Conservation (phyloP, 2,329 filamentous ascomycete genomes). For the Cercospora berteroae region DNA sequence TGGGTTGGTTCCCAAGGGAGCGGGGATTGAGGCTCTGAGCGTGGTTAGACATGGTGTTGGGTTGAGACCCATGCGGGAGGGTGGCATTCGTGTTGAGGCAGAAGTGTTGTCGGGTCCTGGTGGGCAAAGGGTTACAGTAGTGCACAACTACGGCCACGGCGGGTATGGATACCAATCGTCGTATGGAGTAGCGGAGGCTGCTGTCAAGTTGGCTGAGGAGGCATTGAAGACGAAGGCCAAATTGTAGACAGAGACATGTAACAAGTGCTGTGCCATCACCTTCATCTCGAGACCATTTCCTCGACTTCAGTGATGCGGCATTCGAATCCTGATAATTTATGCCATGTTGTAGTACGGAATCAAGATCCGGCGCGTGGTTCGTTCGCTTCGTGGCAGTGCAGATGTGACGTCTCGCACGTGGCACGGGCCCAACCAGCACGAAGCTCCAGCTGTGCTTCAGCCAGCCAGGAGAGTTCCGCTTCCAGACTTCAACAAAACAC, state of each 20-base stretch:
- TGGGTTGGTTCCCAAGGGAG: constrained; percentile 57
- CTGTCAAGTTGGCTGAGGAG: constrained; percentile 42
- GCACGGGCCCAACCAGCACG: not conserved
- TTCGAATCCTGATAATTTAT: not conserved
- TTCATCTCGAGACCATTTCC: not conserved
- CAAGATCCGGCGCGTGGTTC: not conserved
- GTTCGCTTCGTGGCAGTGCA: not conserved
- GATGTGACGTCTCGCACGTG: not conserved
- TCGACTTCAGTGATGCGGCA: not conserved
- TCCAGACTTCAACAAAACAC: constrained; percentile 12
- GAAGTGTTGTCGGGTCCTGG: constrained; percentile 58
- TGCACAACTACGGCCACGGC: constrained; percentile 78
- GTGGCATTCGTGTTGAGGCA: constrained; percentile 72
- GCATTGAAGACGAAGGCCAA: constrained; percentile 30
- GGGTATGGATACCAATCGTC: constrained; percentile 68
- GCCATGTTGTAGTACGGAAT: not conserved
- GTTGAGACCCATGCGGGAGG: constrained; percentile 69
- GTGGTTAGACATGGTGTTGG: constrained; percentile 81
- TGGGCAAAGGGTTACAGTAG: constrained; percentile 54
- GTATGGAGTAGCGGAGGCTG: constrained; percentile 45
- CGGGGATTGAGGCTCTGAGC: constrained; percentile 70
- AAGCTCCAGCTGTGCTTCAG: constrained; percentile 9
- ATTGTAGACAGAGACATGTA: constrained; percentile 19
- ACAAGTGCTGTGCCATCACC: not conserved
- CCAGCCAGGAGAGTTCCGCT: constrained; percentile 6